phyloP scores from a whole-genome alignment of 257 asterid genomes.

The Scutellaria galericulata region DNA sequence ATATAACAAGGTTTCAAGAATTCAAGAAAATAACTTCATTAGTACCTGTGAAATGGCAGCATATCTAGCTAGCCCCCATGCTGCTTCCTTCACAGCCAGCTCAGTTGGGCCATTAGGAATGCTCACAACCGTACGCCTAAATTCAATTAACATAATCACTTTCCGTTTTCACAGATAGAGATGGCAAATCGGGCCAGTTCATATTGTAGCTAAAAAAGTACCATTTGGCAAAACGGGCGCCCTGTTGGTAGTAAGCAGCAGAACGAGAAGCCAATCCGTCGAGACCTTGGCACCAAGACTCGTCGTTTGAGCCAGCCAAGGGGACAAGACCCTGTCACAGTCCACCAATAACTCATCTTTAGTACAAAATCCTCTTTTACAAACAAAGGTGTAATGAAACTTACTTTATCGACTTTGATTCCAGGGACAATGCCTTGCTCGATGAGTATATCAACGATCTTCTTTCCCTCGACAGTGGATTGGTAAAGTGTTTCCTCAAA shows the following conservation, averaged over 20 bases:
- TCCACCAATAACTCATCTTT: not conserved
- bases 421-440: slow-evolving; percentile 79
- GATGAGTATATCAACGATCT: slow-evolving; percentile 67
- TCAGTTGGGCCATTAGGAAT: slow-evolving; percentile 76
- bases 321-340: slow-evolving; percentile 73
- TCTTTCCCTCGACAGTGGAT: slow-evolving; percentile 71
- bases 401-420: slow-evolving; percentile 71
- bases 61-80: slow-evolving; percentile 88
- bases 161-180: not conserved
- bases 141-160: not conserved
- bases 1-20: not conserved
- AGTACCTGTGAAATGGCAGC: slow-evolving; percentile 75
- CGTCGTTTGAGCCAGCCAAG: slow-evolving; percentile 70
- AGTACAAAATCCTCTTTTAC: not conserved
- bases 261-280: slow-evolving; percentile 85
- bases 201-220: slow-evolving; percentile 10
- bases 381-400: not conserved
- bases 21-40: not conserved
- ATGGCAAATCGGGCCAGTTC: not conserved
- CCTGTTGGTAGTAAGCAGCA: slow-evolving; percentile 81
- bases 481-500: slow-evolving; percentile 77
- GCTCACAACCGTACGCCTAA: slow-evolving; percentile 83
- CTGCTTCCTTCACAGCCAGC: slow-evolving; percentile 82
- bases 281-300: slow-evolving; percentile 88
- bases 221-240: slow-evolving; percentile 82